These are phyloP conservation scores for Vickermania spadyakhi DNA, from an alignment of 208 protist species.

Conservation along the genomic window DNA sequence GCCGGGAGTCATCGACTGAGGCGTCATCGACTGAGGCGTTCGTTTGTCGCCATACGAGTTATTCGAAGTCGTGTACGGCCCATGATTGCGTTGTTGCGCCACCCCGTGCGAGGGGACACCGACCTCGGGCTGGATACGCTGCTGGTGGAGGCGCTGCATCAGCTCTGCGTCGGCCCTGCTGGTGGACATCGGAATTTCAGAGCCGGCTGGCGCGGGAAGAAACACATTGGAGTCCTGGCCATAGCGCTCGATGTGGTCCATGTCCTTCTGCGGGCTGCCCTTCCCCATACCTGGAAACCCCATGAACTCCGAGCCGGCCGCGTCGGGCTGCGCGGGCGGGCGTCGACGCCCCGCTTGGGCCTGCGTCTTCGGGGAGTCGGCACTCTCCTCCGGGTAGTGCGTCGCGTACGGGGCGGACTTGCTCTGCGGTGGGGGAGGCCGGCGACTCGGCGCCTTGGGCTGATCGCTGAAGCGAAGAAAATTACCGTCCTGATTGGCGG, in stretches of 20 bases:
- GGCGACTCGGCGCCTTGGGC: neutral
- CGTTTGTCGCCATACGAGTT: neutral
- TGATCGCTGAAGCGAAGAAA: slow-evolving; percentile 72
- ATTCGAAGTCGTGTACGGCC: neutral
- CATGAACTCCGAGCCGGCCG: slow-evolving; percentile 11
- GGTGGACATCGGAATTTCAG: neutral
- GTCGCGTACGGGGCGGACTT: neutral
- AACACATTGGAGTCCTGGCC: slow-evolving; percentile 20
- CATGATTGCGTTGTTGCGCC: neutral
- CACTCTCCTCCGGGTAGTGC: slow-evolving; percentile 4
- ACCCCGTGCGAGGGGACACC: neutral
- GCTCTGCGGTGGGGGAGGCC: neutral
- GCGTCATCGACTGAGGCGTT: neutral
- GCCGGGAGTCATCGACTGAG: neutral
- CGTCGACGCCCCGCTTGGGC: slow-evolving; percentile 8
- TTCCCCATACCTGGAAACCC: slow-evolving; percentile 40
- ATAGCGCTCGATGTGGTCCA: slow-evolving; percentile 16
- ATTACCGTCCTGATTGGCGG: slow-evolving; percentile 25
- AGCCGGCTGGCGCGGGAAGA: neutral
- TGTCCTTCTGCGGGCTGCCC: slow-evolving; percentile 5
- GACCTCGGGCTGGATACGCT: neutral
- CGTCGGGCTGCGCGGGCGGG: neutral
- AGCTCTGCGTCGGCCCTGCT: neutral
- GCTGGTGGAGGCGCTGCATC: neutral
- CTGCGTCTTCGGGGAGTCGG: slow-evolving; percentile 17